Evolutionary conservation across 2,329 filamentous ascomycete genomes (phyloP).

Genomic region (Ceratocystis albifundus): DNA sequence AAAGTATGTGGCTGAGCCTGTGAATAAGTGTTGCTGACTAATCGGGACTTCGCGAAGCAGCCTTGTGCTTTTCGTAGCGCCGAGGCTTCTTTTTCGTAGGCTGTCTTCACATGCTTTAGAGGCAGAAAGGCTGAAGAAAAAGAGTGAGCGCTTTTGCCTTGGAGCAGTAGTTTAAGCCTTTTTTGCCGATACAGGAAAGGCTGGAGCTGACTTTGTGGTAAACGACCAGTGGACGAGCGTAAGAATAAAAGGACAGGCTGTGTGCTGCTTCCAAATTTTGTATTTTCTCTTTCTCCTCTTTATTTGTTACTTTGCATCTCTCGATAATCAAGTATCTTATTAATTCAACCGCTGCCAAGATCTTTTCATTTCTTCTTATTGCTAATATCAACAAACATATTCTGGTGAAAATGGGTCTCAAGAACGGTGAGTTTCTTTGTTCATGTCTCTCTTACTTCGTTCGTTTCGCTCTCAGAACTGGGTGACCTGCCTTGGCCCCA

Average conservation of each 20-base stretch:
- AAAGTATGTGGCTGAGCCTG: neutral
- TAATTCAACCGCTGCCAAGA: too few species aligned
- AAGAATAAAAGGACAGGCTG: neutral
- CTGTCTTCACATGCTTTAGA: neutral
- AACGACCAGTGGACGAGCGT: too few species aligned
- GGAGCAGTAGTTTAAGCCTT: neutral
- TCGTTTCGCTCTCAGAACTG: neutral
- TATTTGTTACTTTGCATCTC: neutral
- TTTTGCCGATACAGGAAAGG: neutral
- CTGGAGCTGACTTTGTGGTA: neutral
- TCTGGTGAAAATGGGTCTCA: conserved; percentile 16
- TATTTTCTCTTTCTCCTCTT: neutral
- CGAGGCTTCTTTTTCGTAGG: neutral
- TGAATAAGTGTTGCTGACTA: neutral
- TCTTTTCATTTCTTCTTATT: neutral
- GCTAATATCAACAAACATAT: neutral
- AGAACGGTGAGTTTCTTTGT: conserved; percentile 17
- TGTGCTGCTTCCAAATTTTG: neutral
- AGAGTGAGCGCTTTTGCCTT: too few species aligned
- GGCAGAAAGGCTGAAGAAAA: too few species aligned
- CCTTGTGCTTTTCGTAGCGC: neutral
- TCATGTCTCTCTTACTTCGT: neutral
- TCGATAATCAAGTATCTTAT: neutral
- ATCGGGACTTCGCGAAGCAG: neutral
- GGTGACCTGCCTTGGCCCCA: neutral